Percentiles rank a stretch among this genome's conserved stretches.
Conservation (phyloP, 2,329 filamentous ascomycete species). For the Lasiodiplodia sp. region DNA sequence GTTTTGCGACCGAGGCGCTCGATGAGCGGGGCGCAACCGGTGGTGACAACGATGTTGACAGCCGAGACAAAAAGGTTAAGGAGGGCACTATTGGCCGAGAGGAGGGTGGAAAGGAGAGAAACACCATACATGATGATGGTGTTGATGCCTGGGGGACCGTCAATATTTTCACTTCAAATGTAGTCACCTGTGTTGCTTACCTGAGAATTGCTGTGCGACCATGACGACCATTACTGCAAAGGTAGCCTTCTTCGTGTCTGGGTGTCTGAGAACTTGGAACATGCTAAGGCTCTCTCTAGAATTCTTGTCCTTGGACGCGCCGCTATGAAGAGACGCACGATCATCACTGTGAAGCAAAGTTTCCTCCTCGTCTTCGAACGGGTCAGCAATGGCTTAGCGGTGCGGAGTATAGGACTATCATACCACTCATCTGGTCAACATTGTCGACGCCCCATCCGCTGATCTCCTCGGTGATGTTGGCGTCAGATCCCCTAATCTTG, state of each 20-base stretch:
- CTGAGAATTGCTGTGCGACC: conserved; percentile 84
- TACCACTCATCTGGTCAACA: conserved; percentile 41
- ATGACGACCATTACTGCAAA: conserved; percentile 91
- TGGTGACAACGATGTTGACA: conserved; percentile 84
- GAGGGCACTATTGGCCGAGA: conserved; percentile 81
- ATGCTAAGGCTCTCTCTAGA: conserved; percentile 51
- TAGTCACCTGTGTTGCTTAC: conserved; percentile 53
- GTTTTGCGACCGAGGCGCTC: conserved; percentile 88
- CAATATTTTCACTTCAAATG: neutral
- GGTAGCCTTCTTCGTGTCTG: conserved; percentile 78
- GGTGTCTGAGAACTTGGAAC: conserved; percentile 68
- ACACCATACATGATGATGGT: conserved; percentile 99
- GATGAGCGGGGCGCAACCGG: conserved; percentile 81
- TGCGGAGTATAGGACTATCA: conserved; percentile 13
- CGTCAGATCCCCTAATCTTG: conserved; percentile 74
- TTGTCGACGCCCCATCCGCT: conserved; percentile 54
- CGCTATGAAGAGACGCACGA: conserved; percentile 30
- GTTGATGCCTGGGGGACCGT: conserved; percentile 71
- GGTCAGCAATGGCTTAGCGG: conserved; percentile 31
- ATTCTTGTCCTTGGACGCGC: conserved; percentile 36
- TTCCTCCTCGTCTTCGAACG: conserved; percentile 68
- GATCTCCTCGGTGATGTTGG: conserved; percentile 77
- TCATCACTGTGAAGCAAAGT: conserved; percentile 64
- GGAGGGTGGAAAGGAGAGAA: conserved; percentile 79
- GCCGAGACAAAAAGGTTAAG: conserved; percentile 88